Conservation (phyloP, 176 grass and related monocot species). For the Eragrostis nindensis region DNA sequence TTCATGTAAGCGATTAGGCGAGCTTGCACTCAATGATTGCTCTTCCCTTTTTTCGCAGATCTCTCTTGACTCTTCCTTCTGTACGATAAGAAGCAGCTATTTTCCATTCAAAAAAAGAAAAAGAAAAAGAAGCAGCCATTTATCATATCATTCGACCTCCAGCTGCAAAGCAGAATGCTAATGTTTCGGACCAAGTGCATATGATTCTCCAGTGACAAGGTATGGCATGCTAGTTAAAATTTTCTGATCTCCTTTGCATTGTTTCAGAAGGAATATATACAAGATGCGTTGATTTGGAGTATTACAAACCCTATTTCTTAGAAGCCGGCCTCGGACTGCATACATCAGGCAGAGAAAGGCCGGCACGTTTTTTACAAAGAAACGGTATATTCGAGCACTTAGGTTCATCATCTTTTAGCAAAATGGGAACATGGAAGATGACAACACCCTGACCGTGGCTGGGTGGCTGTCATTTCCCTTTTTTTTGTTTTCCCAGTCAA, state of each 20-base stretch:
- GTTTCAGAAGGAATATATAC: constrained; percentile 5
- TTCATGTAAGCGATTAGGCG: constrained; percentile 20
- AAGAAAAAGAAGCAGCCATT: too few relatives aligned
- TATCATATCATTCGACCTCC: not conserved
- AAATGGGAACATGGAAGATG: not conserved
- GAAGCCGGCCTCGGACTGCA: not conserved
- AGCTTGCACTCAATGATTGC: constrained; percentile 9
- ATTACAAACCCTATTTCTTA: not conserved
- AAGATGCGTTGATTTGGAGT: not conserved
- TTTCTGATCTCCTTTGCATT: not conserved
- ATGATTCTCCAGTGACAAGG: not conserved
- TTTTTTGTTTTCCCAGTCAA: not conserved
- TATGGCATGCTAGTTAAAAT: not conserved
- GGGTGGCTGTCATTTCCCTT: not conserved
- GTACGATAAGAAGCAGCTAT: not conserved
- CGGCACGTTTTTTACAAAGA: not conserved
- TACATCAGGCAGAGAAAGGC: not conserved
- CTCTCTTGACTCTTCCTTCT: not conserved
- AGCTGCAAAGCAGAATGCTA: not conserved
- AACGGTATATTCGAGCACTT: constrained; percentile 4
- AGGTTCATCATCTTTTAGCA: not conserved
- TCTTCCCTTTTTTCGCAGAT: not conserved
- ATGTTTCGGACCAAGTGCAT: not conserved
- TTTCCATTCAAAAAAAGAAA: too few relatives aligned
- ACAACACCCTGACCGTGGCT: not conserved